Evolutionary conservation across 2,329 filamentous ascomycete species (phyloP).

Genomic region (Thelonectria rubi): DNA sequence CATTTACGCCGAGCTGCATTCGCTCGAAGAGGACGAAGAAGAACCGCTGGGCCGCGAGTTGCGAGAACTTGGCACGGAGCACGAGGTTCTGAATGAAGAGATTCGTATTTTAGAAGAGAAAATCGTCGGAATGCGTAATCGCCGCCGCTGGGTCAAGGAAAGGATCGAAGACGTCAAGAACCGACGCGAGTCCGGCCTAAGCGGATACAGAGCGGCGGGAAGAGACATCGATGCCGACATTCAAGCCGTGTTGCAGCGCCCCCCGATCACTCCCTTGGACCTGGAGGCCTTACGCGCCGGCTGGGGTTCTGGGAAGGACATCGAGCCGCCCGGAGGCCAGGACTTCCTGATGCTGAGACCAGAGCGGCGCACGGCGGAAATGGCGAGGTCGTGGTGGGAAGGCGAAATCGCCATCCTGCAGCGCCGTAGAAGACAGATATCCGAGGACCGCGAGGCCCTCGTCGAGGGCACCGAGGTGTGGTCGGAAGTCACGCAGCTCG

Average conservation of each 20-base stretch:
- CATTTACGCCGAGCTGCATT: slow-evolving; percentile 61
- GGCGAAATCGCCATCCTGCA: slow-evolving; percentile 67
- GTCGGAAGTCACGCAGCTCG: slow-evolving; percentile 66
- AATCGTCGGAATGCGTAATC: slow-evolving; percentile 67
- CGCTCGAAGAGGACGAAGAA: slow-evolving; percentile 64
- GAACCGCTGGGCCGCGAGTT: slow-evolving; percentile 70
- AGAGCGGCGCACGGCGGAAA: slow-evolving; percentile 71
- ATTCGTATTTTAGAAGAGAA: slow-evolving; percentile 73
- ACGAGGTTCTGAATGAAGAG: slow-evolving; percentile 63
- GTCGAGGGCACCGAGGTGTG: slow-evolving; percentile 74
- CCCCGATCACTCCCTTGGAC: slow-evolving; percentile 64
- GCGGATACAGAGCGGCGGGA: slow-evolving; percentile 74
- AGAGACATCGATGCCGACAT: slow-evolving; percentile 72
- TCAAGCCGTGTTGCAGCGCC: slow-evolving; percentile 64
- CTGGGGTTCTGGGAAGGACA: slow-evolving; percentile 25
- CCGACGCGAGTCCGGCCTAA: slow-evolving; percentile 74
- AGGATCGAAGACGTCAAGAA: slow-evolving; percentile 71
- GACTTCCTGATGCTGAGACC: slow-evolving; percentile 70
- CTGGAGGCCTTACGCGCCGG: slow-evolving; percentile 50
- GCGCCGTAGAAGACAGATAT: slow-evolving; percentile 62
- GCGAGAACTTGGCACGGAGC: slow-evolving; percentile 65
- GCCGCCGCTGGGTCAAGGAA: slow-evolving; percentile 66
- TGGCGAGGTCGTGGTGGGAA: slow-evolving; percentile 78
- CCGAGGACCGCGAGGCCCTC: slow-evolving; percentile 70
- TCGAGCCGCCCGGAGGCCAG: slow-evolving; percentile 50